Conservation (phyloP, 495 filamentous ascomycete genomes). For the Aspergillus biplanus region DNA sequence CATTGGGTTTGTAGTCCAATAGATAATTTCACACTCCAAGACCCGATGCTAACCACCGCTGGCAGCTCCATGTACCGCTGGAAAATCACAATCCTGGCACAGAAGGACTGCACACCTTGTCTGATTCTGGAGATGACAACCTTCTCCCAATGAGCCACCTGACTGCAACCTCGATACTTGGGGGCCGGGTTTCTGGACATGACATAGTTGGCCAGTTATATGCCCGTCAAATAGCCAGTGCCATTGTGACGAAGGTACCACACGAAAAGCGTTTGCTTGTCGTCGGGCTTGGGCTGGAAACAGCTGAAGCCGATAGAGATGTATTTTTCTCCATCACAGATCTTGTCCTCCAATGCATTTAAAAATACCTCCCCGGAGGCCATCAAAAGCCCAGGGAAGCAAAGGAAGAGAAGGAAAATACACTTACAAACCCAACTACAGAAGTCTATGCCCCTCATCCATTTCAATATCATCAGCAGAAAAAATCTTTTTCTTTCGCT, state of each 20-base stretch:
- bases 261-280: conserved; percentile 80
- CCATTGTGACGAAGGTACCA: conserved; percentile 69
- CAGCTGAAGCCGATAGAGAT: conserved; percentile 63
- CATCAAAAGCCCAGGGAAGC: not conserved
- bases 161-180: conserved; percentile 85
- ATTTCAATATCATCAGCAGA: too few relatives aligned
- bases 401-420: not conserved
- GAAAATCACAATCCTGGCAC: conserved; percentile 65
- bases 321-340: conserved; percentile 84
- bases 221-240: conserved; percentile 84
- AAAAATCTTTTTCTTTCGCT: too few relatives aligned
- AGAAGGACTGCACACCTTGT: conserved; percentile 47
- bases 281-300: conserved; percentile 78
- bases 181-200: conserved; percentile 76
- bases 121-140: conserved; percentile 55
- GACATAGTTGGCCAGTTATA: conserved; percentile 86
- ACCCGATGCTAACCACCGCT: conserved; percentile 25
- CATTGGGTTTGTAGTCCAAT: conserved; percentile 74
- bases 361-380: conserved; percentile 18
- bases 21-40: conserved; percentile 1
- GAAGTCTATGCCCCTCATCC: conserved; percentile 23
- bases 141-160: conserved; percentile 79
- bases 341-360: conserved; percentile 70
- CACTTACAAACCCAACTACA: conserved; percentile 27
- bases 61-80: conserved; percentile 85